Base-by-base conservation (phyloP, 1,284 basidiomycete genomes). In the Polyporus tsugae region DNA sequence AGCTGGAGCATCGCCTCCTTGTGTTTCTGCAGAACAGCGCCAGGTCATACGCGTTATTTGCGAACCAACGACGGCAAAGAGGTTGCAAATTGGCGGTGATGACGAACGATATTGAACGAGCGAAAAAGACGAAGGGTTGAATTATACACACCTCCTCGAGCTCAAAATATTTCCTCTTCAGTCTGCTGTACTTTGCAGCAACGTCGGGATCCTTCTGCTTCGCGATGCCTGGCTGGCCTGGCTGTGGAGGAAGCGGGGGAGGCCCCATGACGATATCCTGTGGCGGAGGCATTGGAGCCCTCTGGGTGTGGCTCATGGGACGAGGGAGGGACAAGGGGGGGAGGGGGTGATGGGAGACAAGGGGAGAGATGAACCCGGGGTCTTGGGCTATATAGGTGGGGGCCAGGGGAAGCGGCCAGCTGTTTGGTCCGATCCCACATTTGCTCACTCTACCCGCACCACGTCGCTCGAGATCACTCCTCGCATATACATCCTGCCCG, bases 121-220 rank as follows among this genome's bases (percentile, higher is more conserved):
- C 25, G 35, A 38, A 29, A 44, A 41, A 38, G 36, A 55, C 17
- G 19, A 63, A 41, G 29, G 33, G n/a, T 41, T n/a, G 22, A 25
- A 75, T 70, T 71, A 66, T 60, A 81, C 85, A 72, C 42, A 91
- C 90, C 83, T 91, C 87, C 75, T 91, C 90, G 58, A 91, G 84
- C 67, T 91, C 88, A 72, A 86, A 85, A 76, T 86, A 89, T 49
- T 86, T 86, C 62, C 87, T 80, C 75, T 91, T 91, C 62, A 90
- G 81, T 67, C 83, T 85, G 73, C 82, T 85, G 78, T 90, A 89
- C 77, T 89, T 91, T 79, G 90, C 89, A 55, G 76, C 75, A 65
- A 85, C 77, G 62, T 88, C 88, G 63, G 72, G 75, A 68, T 85
- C 82, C 70, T 83, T 84, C 25, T 75, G 57, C 62, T 78, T 78